Percentiles rank a stretch among this genome's conserved stretches.
Conservation (phyloP, 139 green algal genomes). For the Micractinium sp. region DNA sequence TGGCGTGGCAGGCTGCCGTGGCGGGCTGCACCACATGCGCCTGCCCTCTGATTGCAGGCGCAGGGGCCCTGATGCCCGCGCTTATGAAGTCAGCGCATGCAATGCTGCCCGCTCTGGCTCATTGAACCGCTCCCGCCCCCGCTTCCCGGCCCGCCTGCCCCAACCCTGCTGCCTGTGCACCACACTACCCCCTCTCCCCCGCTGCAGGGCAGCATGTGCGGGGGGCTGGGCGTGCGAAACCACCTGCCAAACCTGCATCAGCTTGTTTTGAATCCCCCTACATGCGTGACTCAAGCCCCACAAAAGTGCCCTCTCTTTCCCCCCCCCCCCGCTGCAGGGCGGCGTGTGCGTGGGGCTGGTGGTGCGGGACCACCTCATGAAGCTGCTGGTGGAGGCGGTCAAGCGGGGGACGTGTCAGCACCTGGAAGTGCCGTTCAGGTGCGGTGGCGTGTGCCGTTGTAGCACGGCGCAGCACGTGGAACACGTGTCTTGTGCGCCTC, state of each 20-base stretch:
- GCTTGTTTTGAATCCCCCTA: background rate
- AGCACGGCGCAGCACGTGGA: no score
- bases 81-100: no score
- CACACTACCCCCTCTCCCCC: background rate
- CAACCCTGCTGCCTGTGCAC: background rate
- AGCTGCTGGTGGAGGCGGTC: constrained; percentile 71
- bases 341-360: constrained; percentile 81
- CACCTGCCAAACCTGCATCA: constrained; percentile 79
- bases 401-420: constrained; percentile 42
- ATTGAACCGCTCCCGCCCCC: no score
- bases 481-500: no score
- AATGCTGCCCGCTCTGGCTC: no score
- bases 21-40: no score
- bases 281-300: background rate
- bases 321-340: background rate
- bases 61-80: no score
- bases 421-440: constrained; percentile 53
- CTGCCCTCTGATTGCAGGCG: no score
- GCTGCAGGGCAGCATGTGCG: constrained; percentile 54
- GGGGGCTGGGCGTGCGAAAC: constrained; percentile 72
- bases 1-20: no score
- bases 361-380: constrained; percentile 78
- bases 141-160: no score
- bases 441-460: no score
- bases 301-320: background rate